These are phyloP conservation scores for Trametes maxima DNA, from an alignment of 768 basidiomycete genomes.

Conservation along the genomic window DNA sequence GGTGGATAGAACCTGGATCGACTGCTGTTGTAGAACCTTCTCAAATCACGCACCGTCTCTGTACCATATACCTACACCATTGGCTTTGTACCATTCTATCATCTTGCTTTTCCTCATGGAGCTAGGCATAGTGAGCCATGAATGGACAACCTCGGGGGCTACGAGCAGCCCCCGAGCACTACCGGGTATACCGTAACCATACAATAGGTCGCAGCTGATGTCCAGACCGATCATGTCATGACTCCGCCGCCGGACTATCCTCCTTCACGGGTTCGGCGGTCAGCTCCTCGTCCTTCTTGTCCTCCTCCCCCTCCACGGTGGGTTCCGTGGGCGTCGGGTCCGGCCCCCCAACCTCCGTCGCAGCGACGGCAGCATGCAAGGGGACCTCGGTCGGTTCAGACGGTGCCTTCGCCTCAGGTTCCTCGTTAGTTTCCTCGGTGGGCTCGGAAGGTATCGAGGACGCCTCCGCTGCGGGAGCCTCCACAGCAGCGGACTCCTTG, in stretches of 20 bases:
- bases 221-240: background rate
- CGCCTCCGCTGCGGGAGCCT: background rate
- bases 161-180: background rate
- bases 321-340: background rate
- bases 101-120: background rate
- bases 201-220: background rate
- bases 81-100: background rate
- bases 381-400: background rate
- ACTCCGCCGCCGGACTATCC: background rate
- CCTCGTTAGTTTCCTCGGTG: background rate
- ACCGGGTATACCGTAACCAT: slow-evolving; percentile 10
- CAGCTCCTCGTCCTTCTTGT: background rate
- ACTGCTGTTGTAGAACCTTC: background rate
- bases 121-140: background rate
- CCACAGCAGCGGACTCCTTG: background rate
- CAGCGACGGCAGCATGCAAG: background rate
- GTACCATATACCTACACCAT: background rate
- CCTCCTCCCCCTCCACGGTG: background rate
- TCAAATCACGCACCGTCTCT: background rate
- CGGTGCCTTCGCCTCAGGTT: background rate
- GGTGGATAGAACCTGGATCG: background rate
- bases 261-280: background rate
- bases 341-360: background rate
- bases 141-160: background rate
- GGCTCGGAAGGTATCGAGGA: background rate